Evolutionary conservation across 2,329 filamentous ascomycete genomes (phyloP), one percentile per base, ranked within the genome.

Genomic region (Karstenula rhodostoma): DNA sequence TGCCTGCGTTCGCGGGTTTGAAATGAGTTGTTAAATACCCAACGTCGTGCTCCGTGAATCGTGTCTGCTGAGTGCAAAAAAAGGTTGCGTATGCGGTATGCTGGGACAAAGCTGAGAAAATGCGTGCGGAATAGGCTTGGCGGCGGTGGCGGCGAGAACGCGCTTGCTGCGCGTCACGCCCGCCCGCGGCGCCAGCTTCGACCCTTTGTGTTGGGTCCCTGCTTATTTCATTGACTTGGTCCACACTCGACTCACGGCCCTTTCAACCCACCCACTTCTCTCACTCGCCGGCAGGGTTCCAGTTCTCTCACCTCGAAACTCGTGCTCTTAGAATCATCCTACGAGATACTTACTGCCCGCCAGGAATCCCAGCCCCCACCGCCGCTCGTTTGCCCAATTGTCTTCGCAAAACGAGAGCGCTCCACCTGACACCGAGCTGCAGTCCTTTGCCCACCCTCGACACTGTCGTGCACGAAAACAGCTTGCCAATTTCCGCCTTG

Each of bases 131-230:
- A 40, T 51, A 19, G 49, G 32, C 49, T 51, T 51, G 49, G 49
- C 49, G 54, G 62, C 62, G 61, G 32, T 37, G 49, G 49, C 49
- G 54, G 62, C 62, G 61, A 49, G 47, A 33, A 59, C 65, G 62
- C 71, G 62, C 68, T 67, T 70, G 65, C 44, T 42, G 46, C 52
- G 67, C 67, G 69, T 68, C 70, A 69, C 69, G 67, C 68, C 63
- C 69, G 67, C 68, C 63, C 66, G 63, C 50, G 63, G 54, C 29
- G 37, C 22, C 61, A 27, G 29, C 49, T 52, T 63, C 62, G 27
- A 48, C 44, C 70, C 65, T 71, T 67, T 68, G 57, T 67, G 54
- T 54, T 42, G 49, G 55, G 52, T 65, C 59, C 56, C 51, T 52
- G 54, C 50, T 48, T 47, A 48, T 56, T 40, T 46, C 52, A 47